These are phyloP conservation scores for Myriosclerotinia duriaeana DNA, from an alignment of 2,329 filamentous ascomycete species.

Conservation along the genomic window DNA sequence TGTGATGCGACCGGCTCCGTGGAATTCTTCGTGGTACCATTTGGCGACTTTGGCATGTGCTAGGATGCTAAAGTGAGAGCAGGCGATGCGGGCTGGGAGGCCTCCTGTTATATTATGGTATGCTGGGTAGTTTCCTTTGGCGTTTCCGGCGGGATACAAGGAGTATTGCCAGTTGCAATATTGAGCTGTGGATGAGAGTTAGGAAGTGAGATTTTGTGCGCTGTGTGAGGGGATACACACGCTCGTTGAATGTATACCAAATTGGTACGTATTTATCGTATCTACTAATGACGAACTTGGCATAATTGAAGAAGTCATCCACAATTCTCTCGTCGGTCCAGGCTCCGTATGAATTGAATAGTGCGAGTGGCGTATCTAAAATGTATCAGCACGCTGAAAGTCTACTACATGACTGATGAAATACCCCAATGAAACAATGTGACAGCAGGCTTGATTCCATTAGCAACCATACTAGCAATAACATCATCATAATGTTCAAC, in stretches of 20 bases:
- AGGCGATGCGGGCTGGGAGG: constrained; percentile 45
- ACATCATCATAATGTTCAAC: constrained; percentile 56
- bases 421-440: constrained; percentile 47
- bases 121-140: constrained; percentile 45
- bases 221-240: constrained; percentile 34
- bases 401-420: not conserved
- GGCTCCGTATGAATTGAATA: constrained; percentile 46
- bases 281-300: constrained; percentile 51
- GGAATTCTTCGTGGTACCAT: constrained; percentile 56
- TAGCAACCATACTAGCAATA: constrained; percentile 50
- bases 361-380: constrained; percentile 35
- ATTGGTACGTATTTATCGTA: constrained; percentile 53
- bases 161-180: constrained; percentile 52
- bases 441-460: constrained; percentile 51
- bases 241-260: constrained; percentile 58
- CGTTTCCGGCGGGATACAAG: constrained; percentile 45
- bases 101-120: constrained; percentile 47
- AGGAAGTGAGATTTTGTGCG: constrained; percentile 25
- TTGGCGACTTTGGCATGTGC: constrained; percentile 51
- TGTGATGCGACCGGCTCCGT: constrained; percentile 51
- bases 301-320: constrained; percentile 54
- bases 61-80: constrained; percentile 49
- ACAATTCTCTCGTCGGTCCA: constrained; percentile 50
- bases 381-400: constrained; percentile 5
- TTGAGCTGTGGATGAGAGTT: constrained; percentile 36